Base-by-base conservation (phyloP, 805 yeast species). In the Ogataea salicorniae region DNA sequence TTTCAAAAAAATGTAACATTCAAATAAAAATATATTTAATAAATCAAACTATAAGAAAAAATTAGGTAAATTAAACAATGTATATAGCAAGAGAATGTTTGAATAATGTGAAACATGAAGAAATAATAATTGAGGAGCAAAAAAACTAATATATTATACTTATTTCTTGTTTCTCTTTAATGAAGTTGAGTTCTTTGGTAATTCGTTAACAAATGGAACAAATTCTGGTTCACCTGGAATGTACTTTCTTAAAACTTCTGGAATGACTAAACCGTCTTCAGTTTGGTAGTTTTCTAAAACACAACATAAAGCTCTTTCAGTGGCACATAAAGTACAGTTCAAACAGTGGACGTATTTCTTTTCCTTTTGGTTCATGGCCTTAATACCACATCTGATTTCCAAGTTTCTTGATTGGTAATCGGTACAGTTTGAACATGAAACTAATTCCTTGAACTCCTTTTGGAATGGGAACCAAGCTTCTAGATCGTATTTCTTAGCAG, bases 381-480 rank as follows among this genome's bases (percentile, higher is more conserved):
- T 91, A 63, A 94, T 87, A 69, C 99, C 99, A 71, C 97, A 94
- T 80, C 99, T 86, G 66, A 94, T 94, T 77, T 94, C 99, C 67
- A 94, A 79, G 79, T 92, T 92, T 77, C 99, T 87, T 46, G 98
- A 88, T 77, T 94, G 99, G 73, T 94, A 94, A 74, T 94, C 99
- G 51, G 99, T 94, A 82, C 99, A 94, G 80, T 94, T 94, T 50
- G 98, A 92, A 76, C 98, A 92, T 17, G 97, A 89, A 47, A 94
- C 99, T 63, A 94, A 82, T 76, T 94, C 99, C 75, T 94, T 94
- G 77, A 87, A 94, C 74, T 94, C 99, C 70, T 90, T 80, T 78
- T 94, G 99, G 87, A 78, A 94, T 66, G 99, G 99, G 95, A 94
- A 94, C 99, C 99, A 94, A 44, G 99, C 99, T 77, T 94, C 99